These are phyloP conservation scores for Phalaenopsis equestris DNA, from an alignment of 106 monocot genomes.

Conservation along the genomic window DNA sequence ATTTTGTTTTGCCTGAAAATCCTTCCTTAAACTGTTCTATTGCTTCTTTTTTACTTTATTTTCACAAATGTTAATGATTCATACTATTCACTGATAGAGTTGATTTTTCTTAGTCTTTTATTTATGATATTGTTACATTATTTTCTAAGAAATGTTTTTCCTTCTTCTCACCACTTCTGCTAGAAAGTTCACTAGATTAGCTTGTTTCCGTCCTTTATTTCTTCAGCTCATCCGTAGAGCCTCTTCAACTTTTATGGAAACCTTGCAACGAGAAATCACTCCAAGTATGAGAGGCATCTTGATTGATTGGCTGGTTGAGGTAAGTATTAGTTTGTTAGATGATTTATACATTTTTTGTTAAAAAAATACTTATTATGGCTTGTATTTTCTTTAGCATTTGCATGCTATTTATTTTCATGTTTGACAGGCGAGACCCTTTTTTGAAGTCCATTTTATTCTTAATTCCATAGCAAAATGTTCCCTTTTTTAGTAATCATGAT, in stretches of 20 bases:
- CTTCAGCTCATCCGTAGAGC: slow-evolving; percentile 64
- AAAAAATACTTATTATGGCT: background rate
- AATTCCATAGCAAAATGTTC: background rate
- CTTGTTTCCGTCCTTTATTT: slow-evolving; percentile 4
- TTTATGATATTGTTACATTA: background rate
- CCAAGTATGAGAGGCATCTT: slow-evolving; percentile 79
- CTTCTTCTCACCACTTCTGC: background rate
- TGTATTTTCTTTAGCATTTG: background rate
- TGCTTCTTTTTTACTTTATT: background rate
- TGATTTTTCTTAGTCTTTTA: background rate
- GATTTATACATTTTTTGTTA: background rate
- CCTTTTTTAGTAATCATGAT: background rate
- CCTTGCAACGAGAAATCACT: slow-evolving; percentile 68
- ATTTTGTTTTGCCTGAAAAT: background rate
- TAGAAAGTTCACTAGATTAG: background rate
- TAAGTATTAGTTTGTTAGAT: slow-evolving; percentile 14
- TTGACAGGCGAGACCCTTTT: background rate
- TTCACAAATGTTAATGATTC: slow-evolving; percentile 1
- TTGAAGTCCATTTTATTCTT: background rate
- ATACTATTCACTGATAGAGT: background rate
- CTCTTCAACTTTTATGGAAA: slow-evolving; percentile 64
- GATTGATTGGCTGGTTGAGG: slow-evolving; percentile 99
- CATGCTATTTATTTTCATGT: background rate
- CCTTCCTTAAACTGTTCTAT: background rate
- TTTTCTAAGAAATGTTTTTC: background rate